Base-by-base conservation (phyloP, 2,329 filamentous ascomycete genomes). In the Fusarium proliferatum region DNA sequence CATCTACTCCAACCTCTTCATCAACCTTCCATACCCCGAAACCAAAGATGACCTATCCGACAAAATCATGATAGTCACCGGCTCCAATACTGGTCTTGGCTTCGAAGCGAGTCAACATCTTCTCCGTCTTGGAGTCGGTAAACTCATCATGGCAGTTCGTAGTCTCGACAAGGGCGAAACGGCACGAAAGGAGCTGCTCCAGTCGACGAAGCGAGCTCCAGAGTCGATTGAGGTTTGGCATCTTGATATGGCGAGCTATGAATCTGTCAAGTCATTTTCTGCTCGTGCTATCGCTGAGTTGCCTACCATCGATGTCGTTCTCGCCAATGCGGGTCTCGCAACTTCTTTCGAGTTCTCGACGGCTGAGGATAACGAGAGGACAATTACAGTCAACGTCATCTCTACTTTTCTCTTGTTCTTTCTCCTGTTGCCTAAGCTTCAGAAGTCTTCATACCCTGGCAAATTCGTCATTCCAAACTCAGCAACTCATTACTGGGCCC, bases 341-440 rank as follows among this genome's bases (percentile, higher is more conserved):
- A 85, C 84, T 0, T 21, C 17, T 26, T 26, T 26, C 26, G 26
- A 80, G 0, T 88, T 83, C 64, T 42, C 72, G 0, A 46, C 76
- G 1, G 81, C 78, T 1, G 86, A 87, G 57, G 86, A 82, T 5
- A 84, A 86, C 42, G 89, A 91, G 75, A 81, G 75, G 30, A 86
- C 82, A 2, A 77, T 90, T 66, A 85, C 82, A 0, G 26, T 80
- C 28, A 80, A 80, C 12, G 67, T 79, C 6, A 45, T 79, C 2
- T 67, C 71, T 1, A 79, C 78, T 0, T 72, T 77, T 16, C 61
- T 80, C 0, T 55, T 80, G 1, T 67, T 63, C 15, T 58, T 77
- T 0, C 63, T 80, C 0, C 64, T 80, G 0, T 43, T 80, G 0
- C 78, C 79, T 0, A 79, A 77, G 12, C 61, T 77, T 11, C 62